Evolutionary conservation across 352 stramenopile genomes (phyloP).

Genomic region (Phytopythium helicoides): DNA sequence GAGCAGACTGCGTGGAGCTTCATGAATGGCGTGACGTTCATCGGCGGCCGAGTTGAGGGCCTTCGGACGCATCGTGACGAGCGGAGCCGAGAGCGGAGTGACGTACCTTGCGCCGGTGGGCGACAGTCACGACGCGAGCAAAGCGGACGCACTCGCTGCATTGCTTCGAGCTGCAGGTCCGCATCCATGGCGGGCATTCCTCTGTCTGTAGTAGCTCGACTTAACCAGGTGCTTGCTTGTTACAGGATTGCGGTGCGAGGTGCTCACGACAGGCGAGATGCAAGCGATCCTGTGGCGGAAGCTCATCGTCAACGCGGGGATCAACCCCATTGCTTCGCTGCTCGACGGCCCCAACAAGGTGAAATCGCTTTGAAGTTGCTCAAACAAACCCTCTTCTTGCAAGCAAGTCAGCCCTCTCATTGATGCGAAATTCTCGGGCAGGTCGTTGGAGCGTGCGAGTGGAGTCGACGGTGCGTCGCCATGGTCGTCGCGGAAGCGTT

Average conservation of each 20-base stretch:
- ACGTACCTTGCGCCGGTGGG: constrained; percentile 53
- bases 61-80: constrained; percentile 46
- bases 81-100: constrained; percentile 36
- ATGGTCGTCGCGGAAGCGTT: constrained; percentile 58
- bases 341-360: constrained; percentile 56
- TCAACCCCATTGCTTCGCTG: constrained; percentile 72
- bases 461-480: constrained; percentile 40
- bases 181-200: neutral
- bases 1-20: constrained; percentile 38
- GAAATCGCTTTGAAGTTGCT: constrained; percentile 1
- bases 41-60: constrained; percentile 41
- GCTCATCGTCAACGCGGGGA: constrained; percentile 76
- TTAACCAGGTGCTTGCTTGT: neutral
- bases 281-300: constrained; percentile 74
- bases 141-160: constrained; percentile 24
- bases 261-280: constrained; percentile 41
- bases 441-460: constrained; percentile 39
- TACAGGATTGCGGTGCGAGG: constrained; percentile 41
- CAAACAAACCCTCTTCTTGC: too few relatives aligned
- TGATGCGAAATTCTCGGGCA: constrained; percentile 13
- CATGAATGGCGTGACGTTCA: constrained; percentile 63
- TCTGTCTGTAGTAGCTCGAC: neutral
- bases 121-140: neutral
- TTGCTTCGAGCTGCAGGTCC: constrained; percentile 42
- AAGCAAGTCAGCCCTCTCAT: too few relatives aligned